A percentile compares a stretch with the other conserved stretches of the same genome.
Evolutionary conservation across 73 alveolate species (phyloP).

Genomic region (Paramecium primaurelia): DNA sequence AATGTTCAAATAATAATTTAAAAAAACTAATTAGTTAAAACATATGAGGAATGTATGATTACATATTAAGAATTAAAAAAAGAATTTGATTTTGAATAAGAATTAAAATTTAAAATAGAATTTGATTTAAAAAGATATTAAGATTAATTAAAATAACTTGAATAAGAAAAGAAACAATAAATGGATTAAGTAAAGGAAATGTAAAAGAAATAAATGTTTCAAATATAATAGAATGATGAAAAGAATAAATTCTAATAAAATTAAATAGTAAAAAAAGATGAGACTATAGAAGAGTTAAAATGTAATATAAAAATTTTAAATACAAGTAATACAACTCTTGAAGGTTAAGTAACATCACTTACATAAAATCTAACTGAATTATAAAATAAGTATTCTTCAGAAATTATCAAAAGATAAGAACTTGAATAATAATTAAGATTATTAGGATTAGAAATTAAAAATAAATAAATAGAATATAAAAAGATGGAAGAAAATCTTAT

Average conservation of each 20-base stretch:
- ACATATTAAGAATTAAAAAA: not conserved
- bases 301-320: not conserved
- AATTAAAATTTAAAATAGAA: not conserved
- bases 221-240: not conserved
- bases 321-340: not conserved
- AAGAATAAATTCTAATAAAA: not conserved
- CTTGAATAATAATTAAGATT: not conserved
- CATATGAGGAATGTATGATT: not conserved
- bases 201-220: not conserved
- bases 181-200: not conserved
- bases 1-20: not conserved
- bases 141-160: not conserved
- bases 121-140: not conserved
- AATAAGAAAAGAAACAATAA: not conserved
- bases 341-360: not conserved
- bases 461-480: not conserved
- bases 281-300: not conserved
- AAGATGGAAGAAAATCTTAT: not conserved
- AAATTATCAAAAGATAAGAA: not conserved
- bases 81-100: not conserved
- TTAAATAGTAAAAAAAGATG: not conserved
- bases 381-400: not conserved
- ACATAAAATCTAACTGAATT: not conserved
- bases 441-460: not conserved
- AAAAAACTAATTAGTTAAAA: not conserved